phyloP scores from a whole-genome alignment of 2,329 filamentous ascomycete species.

The Hortaea werneckii region DNA sequence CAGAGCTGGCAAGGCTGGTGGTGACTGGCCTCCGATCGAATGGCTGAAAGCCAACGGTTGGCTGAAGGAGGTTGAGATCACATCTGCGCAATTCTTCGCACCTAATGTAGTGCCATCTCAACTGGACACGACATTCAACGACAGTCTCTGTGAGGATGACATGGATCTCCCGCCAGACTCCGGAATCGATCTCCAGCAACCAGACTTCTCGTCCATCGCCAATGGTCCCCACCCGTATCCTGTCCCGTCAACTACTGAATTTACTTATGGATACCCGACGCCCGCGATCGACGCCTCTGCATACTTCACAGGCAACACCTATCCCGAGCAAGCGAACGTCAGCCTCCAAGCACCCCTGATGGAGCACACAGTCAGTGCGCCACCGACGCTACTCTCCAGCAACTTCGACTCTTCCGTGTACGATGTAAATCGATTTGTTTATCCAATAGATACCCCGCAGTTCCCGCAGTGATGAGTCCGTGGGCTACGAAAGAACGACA shows the following conservation, averaged over 20 bases:
- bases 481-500: neutral
- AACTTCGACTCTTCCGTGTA: neutral
- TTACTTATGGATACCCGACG: conserved; percentile 12
- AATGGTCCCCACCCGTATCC: conserved; percentile 6
- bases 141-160: neutral
- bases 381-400: neutral
- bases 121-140: neutral
- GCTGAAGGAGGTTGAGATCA: conserved; percentile 47
- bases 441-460: conserved; percentile 1
- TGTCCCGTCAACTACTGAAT: conserved; percentile 4
- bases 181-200: conserved; percentile 4
- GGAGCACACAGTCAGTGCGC: conserved; percentile 6
- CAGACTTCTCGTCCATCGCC: conserved; percentile 5
- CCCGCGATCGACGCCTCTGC: conserved; percentile 7
- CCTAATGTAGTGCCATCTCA: neutral
- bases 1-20: conserved; percentile 51
- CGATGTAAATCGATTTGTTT: neutral
- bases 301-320: neutral
- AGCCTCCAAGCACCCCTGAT: conserved; percentile 2
- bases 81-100: neutral
- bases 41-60: conserved; percentile 44
- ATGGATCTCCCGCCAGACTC: conserved; percentile 2
- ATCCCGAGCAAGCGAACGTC: neutral
- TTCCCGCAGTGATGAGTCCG: neutral
- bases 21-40: conserved; percentile 52